These are phyloP conservation scores for Dichotomocladium elegans DNA, from an alignment of 371 early-diverging fungal species.

Conservation along the genomic window DNA sequence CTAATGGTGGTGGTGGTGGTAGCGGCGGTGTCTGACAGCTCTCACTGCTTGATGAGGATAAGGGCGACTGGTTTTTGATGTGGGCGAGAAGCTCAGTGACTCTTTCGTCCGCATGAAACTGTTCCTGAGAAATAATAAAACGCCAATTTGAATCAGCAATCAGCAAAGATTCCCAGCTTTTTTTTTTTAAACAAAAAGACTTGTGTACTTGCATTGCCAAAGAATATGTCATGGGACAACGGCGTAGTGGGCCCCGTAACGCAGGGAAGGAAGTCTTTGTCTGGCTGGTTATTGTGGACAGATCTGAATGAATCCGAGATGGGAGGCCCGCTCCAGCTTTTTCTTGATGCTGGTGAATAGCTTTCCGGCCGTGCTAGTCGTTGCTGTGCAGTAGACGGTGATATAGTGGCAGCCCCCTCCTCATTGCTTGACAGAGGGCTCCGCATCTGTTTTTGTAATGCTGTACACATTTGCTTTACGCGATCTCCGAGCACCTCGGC, in stretches of 20 bases:
- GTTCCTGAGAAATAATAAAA: background rate
- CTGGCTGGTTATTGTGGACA: no score
- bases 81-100: slow-evolving; percentile 7
- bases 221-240: background rate
- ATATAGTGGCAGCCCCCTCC: no score
- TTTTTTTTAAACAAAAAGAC: background rate
- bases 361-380: no score
- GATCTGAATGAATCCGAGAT: no score
- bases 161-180: background rate
- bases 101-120: slow-evolving; percentile 4
- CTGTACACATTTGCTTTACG: background rate
- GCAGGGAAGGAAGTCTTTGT: background rate
- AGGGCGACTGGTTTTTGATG: slow-evolving; percentile 6
- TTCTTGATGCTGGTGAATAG: no score
- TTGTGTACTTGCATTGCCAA: background rate
- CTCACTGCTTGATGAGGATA: slow-evolving; percentile 1
- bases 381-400: no score
- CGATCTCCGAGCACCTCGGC: slow-evolving; percentile 1
- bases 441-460: background rate
- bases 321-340: no score
- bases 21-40: slow-evolving; percentile 3
- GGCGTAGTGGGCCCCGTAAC: background rate
- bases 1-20: background rate
- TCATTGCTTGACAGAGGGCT: no score
- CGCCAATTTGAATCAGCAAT: background rate